Evolutionary conservation across 352 stramenopile species (phyloP).

Genomic region (Globisporangium alternatum): DNA sequence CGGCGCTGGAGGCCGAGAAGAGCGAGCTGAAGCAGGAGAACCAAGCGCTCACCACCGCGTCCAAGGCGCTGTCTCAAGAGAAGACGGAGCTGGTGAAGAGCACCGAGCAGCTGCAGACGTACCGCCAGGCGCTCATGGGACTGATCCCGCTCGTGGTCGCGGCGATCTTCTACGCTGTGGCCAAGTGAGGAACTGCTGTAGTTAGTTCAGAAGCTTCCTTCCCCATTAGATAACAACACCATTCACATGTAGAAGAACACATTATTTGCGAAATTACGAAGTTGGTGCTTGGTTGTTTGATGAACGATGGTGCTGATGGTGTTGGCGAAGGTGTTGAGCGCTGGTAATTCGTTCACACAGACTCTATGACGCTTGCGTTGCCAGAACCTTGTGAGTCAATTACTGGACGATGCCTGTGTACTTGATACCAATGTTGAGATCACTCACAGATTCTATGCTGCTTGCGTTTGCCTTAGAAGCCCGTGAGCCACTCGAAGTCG

Average conservation of each 20-base stretch:
- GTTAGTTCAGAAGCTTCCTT: neutral
- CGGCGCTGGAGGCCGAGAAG: constrained; percentile 22
- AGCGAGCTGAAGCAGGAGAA: constrained; percentile 20
- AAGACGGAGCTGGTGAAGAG: constrained; percentile 37
- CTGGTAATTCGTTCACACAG: neutral
- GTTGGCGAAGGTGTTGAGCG: neutral
- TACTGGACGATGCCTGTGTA: neutral
- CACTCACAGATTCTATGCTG: constrained; percentile 4
- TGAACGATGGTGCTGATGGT: neutral
- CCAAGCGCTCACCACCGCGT: constrained; percentile 25
- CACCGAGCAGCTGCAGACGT: constrained; percentile 53
- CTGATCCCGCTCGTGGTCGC: constrained; percentile 56
- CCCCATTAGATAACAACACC: constrained; percentile 12
- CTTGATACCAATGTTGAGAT: neutral
- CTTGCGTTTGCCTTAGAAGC: constrained; percentile 43
- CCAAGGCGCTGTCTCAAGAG: constrained; percentile 37
- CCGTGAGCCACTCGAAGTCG: constrained; percentile 71
- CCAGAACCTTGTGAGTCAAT: neutral
- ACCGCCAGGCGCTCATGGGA: constrained; percentile 51
- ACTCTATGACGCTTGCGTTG: neutral
- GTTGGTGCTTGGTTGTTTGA: neutral
- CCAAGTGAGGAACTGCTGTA: constrained; percentile 28
- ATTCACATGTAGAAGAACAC: constrained; percentile 15
- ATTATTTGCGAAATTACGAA: constrained; percentile 14
- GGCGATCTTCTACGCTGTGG: constrained; percentile 46